Evolutionary conservation across 441 rosid species (phyloP), one percentile per base, ranked within the genome.

Genomic region (Pelargonium australe): DNA sequence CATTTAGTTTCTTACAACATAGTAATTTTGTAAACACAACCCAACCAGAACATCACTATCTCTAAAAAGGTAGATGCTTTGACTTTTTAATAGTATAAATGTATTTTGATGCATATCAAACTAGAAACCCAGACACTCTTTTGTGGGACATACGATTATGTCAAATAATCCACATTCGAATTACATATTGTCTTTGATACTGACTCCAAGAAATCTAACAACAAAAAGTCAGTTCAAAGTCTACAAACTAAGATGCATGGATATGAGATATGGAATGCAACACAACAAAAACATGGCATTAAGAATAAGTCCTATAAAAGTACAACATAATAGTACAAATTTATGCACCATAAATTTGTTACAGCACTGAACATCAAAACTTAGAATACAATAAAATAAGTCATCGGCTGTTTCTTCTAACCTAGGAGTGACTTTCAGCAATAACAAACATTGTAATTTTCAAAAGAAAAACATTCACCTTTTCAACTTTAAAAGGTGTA

Each of bases 81-180:
- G 43, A 40, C 63, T 60, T 60, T 60, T 5, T 60, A 60, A 11
- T 1, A 60, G 63, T 60, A 60, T 5, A 60, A 60, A 60, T 60
- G 14, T 60, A 60, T 7, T 60, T 20, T 23, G 63, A 60, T 4
- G 13, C 63, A 19, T 19, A 60, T 60, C 63, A 23, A 60, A 11
- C 13, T 60, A 10, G 63, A 60, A 60, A 20, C 63, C 34, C 25
- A 60, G 34, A 60, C 63, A 60, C 63, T 20, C 31, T 23, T 60
- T 19, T 20, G 63, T 9, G 63, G 37, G 31, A 28, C n/a, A 19
- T 34, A 60, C 4, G 14, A 60, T 60, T 60, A 60, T 60, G 63
- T 10, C 63, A 60, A 60, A 20, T 60, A 60, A 60, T 60, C 11
- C 9, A 4, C 63, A 20, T 20, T 60, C 9, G 23, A 12, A 60